Percentiles rank a stretch among this genome's conserved stretches.
Conservation (phyloP, 352 stramenopile genomes). For the Phytophthora fragariae region DNA sequence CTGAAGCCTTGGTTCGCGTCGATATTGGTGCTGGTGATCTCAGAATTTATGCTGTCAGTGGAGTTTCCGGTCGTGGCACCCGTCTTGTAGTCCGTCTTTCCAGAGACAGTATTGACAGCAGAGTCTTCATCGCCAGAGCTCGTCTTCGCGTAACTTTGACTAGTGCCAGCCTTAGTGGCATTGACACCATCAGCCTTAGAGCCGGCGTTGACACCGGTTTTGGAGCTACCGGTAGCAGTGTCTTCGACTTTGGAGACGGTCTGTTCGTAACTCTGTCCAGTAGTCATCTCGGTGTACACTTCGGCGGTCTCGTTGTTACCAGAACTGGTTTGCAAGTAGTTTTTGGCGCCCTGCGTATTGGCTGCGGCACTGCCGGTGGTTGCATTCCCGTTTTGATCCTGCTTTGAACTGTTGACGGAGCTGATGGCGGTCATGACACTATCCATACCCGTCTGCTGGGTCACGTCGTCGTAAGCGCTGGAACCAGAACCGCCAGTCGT, state of each 20-base stretch:
- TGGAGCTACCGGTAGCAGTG: neutral
- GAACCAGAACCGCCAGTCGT: neutral
- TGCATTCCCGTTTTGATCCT: neutral
- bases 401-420: neutral
- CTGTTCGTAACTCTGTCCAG: neutral
- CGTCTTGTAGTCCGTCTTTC: too few relatives aligned
- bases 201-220: too few relatives aligned
- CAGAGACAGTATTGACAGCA: too few relatives aligned
- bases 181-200: neutral
- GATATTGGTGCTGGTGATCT: neutral
- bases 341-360: neutral
- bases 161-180: neutral
- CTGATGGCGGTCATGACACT: conserved; percentile 7
- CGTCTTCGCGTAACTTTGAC: neutral
- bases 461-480: neutral
- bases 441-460: neutral
- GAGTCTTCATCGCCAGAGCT: neutral
- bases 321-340: neutral
- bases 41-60: neutral
- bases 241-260: neutral
- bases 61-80: too few relatives aligned
- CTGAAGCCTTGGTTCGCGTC: neutral
- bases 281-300: too few relatives aligned
- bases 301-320: neutral
- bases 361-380: neutral